Evolutionary conservation across 2,329 filamentous ascomycete species (phyloP), one percentile per base, ranked within the genome.

Genomic region (Juglanconis juglandina): DNA sequence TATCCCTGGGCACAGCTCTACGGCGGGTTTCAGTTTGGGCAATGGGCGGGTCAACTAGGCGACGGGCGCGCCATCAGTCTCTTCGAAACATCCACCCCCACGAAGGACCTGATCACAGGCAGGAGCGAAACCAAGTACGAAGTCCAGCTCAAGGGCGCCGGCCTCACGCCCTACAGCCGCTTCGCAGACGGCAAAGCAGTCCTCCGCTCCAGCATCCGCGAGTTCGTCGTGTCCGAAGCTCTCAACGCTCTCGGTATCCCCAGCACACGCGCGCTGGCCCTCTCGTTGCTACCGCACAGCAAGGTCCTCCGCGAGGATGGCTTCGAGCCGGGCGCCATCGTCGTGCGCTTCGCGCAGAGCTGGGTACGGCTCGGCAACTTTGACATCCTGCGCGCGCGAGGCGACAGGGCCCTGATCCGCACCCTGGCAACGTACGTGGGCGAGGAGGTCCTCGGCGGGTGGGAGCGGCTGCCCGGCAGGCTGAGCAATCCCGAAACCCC

Each of bases 1-100:
- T 99, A 99, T 72, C 94, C 95, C 0, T 99, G 95, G 95, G 93
- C 95, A 37, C 95, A 99, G 76, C 98, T 95, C 77, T 99, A 99
- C 73, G 95, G 95, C 60, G 94, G 94, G 59, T 86, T 83, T 69
- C 82, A 87, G 70, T 87, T 88, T 71, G 95, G 95, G 5, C 87
- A 90, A 66, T 99, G 94, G 94, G 95, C 95, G 3, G 93, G 95
- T 5, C 95, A 99, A 74, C 85, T 99, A 1, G 95, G 95, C 47
- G 95, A 99, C 71, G 95, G 95, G 42, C 85, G 95, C 58, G 95
- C 93, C 35, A 98, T 99, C 67, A 96, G 91, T 41, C 80, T 99
- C 1, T 98, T 98, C 69, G 95, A 99, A 74, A 85, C 87, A 32
- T 94, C 87, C 5, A 96, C 94, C 70, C 86, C 89, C 1, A 70